A percentile compares a stretch with the other conserved stretches of the same genome.
Conservation (phyloP, 768 basidiomycete genomes). For the Auriculariales sp. region DNA sequence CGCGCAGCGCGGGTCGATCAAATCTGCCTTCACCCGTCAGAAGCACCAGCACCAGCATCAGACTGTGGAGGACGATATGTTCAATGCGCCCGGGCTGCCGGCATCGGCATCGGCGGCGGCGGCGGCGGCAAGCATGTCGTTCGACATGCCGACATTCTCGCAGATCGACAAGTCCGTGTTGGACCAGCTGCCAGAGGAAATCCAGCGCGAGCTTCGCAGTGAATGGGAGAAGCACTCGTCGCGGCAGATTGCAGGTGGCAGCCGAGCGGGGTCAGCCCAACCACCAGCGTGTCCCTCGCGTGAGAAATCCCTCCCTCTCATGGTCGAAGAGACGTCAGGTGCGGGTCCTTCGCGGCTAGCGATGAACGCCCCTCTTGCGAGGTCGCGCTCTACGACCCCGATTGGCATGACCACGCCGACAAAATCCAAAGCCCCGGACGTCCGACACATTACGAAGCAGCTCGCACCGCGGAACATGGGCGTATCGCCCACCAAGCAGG, state of each 20-base stretch:
- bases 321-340: not conserved
- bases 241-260: not conserved
- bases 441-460: conserved; percentile 47
- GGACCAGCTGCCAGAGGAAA: conserved; percentile 52
- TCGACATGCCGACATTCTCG: conserved; percentile 47
- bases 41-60: conserved; percentile 16
- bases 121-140: not conserved
- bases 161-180: conserved; percentile 62
- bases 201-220: conserved; percentile 51
- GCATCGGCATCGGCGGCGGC: conserved; percentile 27
- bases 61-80: conserved; percentile 8
- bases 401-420: not conserved
- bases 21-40: not conserved
- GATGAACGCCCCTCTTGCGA: not conserved
- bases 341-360: conserved; percentile 1
- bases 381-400: not conserved
- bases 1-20: not conserved
- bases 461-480: conserved; percentile 40
- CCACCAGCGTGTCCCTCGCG: not conserved
- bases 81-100: not conserved
- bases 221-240: conserved; percentile 33
- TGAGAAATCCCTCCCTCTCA: not conserved
- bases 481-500: conserved; percentile 23
- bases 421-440: conserved; percentile 15
- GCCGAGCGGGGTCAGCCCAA: not conserved